Conservation (phyloP, 371 early-diverging fungal species). For the Mucor ambiguus region DNA sequence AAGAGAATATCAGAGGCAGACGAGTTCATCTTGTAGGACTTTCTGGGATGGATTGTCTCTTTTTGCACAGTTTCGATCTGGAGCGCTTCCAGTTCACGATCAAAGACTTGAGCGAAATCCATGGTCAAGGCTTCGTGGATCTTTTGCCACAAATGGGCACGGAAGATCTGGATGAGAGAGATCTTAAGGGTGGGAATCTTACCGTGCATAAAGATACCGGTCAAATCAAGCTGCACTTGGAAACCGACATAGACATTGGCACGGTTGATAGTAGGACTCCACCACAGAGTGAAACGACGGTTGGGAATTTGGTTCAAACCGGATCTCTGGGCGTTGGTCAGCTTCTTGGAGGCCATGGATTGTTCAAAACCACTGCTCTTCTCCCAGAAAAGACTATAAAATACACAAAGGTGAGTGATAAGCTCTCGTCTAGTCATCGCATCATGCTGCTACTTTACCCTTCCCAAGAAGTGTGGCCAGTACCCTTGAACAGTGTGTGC, state of each 20-base stretch:
- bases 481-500: slow-evolving; percentile 98
- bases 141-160: slow-evolving; percentile 99
- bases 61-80: slow-evolving; percentile 99
- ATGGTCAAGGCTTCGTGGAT: slow-evolving; percentile 97
- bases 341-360: slow-evolving; percentile 80
- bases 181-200: slow-evolving; percentile 99
- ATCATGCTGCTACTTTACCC: not conserved
- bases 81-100: slow-evolving; percentile 96
- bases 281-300: slow-evolving; percentile 99
- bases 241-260: slow-evolving; percentile 98
- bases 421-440: not conserved
- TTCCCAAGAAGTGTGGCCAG: slow-evolving; percentile 97
- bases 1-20: slow-evolving; percentile 84
- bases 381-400: slow-evolving; percentile 84
- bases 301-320: slow-evolving; percentile 99
- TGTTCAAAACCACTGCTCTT: slow-evolving; percentile 46
- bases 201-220: slow-evolving; percentile 99
- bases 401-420: not conserved
- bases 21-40: slow-evolving; percentile 98
- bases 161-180: slow-evolving; percentile 98
- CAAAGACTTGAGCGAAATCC: slow-evolving; percentile 96
- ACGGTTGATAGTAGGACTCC: slow-evolving; percentile 98
- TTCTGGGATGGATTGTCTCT: slow-evolving; percentile 98
- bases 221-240: slow-evolving; percentile 98
- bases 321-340: slow-evolving; percentile 98